A percentile compares a stretch with the other conserved stretches of the same genome.
Evolutionary conservation across 192 early-diverging fungal genomes (phyloP).

Genomic region (Haplosporangium gracile): DNA sequence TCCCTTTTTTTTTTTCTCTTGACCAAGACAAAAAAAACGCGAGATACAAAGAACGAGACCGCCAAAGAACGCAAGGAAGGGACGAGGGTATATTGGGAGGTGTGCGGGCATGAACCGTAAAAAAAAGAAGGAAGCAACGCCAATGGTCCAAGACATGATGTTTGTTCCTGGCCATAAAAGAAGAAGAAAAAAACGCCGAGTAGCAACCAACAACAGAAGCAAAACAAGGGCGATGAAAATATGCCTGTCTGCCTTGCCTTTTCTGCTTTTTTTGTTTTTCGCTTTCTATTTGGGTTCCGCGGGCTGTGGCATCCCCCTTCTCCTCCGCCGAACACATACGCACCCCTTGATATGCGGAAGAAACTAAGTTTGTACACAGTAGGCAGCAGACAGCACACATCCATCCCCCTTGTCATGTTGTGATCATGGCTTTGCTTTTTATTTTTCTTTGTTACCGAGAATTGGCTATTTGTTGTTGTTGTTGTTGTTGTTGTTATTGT

Average conservation of each 20-base stretch:
- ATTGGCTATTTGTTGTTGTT: background rate
- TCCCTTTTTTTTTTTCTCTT: background rate
- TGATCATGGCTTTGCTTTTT: background rate
- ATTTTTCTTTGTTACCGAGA: background rate
- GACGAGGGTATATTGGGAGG: background rate
- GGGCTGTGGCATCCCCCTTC: background rate
- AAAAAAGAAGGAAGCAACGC: no score
- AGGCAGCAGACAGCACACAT: background rate
- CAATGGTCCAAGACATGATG: background rate
- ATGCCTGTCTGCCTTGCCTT: background rate
- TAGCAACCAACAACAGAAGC: background rate
- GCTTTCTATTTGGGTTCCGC: background rate
- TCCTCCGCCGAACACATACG: background rate
- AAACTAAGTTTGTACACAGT: background rate
- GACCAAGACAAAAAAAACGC: background rate
- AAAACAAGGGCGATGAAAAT: background rate
- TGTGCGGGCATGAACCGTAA: background rate
- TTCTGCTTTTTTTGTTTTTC: background rate
- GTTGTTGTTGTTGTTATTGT: no score
- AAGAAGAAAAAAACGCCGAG: background rate
- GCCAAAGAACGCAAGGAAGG: background rate
- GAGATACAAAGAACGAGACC: background rate
- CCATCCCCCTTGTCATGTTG: background rate
- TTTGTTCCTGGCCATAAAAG: background rate
- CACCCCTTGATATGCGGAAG: conserved; percentile 3